Base-by-base conservation (phyloP, 1,284 basidiomycete genomes). In the Ustilago loliicola region DNA sequence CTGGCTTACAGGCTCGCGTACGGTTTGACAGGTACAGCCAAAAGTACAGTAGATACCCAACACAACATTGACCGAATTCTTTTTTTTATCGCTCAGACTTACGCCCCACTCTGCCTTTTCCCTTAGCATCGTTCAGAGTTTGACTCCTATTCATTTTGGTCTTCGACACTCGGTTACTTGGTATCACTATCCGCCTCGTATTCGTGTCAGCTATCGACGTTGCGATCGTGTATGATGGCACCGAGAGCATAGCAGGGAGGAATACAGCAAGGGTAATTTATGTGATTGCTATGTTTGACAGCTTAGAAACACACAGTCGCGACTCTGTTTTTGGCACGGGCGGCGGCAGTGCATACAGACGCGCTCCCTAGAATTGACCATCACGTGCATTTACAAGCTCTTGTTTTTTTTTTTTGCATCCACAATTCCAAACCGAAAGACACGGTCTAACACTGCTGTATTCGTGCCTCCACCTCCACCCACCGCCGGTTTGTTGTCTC, bases 371-470 rank as follows among this genome's bases (percentile, higher is more conserved):
- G 34, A 23, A 15, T 50, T 13, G 10, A 8, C 61, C 61, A 63
- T 63, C 61, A 63, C 61, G 61, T 63, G 61, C 61, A 48, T 5
- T 32, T 23, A 15, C 48, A 50, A 19, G 30, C 57, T 50, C 11
- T 45, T 38, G 30, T 21, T 5, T 38, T 21, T 59, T 3, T 19
- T 1, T n/a, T 1, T 1, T 13, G 17, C 11, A 17, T 40, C 19
- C 11, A 6, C 32, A 34, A 11, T 11, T 34, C 11, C 32, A 5
- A 34, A 34, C 32, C 5, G 11, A 6, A 17, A 10, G 15, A 50
- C 15, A 7, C 48, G 48, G 25, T 29, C n/a, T 50, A 50, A 50
- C 48, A 50, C 0, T 11, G 27, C 2, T 1, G 10, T 48, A 11
- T 32, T 13, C 1, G 10, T n/a, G 5, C 42, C 42, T 23, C 21